Base-by-base conservation (phyloP, 129 eudicot genomes). In the Centaurea solstitialis region DNA sequence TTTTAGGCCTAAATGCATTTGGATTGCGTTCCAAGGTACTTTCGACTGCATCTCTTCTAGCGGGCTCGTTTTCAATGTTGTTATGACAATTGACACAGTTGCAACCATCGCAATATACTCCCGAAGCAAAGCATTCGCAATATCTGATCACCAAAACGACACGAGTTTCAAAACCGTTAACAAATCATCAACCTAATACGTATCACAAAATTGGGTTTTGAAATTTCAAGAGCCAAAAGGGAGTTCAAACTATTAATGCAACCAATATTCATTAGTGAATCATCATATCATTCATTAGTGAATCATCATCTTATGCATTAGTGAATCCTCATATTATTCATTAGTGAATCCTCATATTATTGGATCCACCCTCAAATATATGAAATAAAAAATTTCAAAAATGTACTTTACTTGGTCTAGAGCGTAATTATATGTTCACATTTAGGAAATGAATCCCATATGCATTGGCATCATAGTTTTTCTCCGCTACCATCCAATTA, bases 101-200 rank as follows among this genome's bases (percentile, higher is more conserved):
- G 87, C 98, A 94, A 41, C 98, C 98, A 80, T 92, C 97, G 84
- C 98, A 94, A 86, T 89, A 92, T 53, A 81, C 28, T 23, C 98
- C 98, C 43, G 93, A 75, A 24, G 97, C 90, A 86, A 94, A 94
- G 85, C 98, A 94, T 71, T 90, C 97, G 66, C 98, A 94, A 66
- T 94, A 94, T 92, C 97, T 94, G 90, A 61, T 37, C 59, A 71
- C 21, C 61, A 77, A 77, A 71, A 71, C 62, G 30, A 47, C 71
- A 75, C 15, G 50, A 11, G 28, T 66, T 33, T 68, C 53, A 24
- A 33, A 33, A 50, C 3, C 68, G 9, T 50, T 74, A 28, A 28
- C 15, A 30, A 74, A 26, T 28, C 23, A 15, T 7, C 17, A 22
- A 23, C 0, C 39, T 73, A 23, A 73, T 73, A 5, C 11, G 77